Base-by-base conservation (phyloP, 2,329 filamentous ascomycete genomes). In the Paecilomyces formosus region DNA sequence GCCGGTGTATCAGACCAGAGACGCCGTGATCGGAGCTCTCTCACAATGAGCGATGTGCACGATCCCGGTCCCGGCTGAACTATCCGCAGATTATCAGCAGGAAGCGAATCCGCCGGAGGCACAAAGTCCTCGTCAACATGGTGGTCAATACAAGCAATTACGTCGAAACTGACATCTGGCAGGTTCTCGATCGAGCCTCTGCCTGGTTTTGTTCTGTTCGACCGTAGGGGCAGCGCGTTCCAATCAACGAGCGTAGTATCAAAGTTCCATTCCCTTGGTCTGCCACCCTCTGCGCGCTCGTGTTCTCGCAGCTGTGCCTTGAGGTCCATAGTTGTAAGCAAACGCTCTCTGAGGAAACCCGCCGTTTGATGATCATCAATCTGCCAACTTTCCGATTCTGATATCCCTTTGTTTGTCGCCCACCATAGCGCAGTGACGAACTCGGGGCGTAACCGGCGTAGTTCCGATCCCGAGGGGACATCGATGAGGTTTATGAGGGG, bases 121-220 rank as follows among this genome's bases (percentile, higher is more conserved):
- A 86, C 76, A 57, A 76, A 79, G 13, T 72, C 61, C 65, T 88
- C 85, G 57, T 87, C 83, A 3, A 81, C 78, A 63, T 87, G 85
- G 65, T 88, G 85, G 65, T 88, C 85, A 57, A 88, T 82, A 53
- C 81, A 81, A 3, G 81, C 83, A 2, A 76, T 66, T 2, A 85
- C 77, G 15, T 73, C 72, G 55, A 77, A 71, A 1, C 66, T 63
- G 2, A 71, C 65, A 3, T 71, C 64, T 53, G 81, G 80, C 15
- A 82, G 70, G 0, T 73, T 70, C 28, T 78, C 77, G 1, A 86
- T 67, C 7, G 70, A 70, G 1, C 82, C 82, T 54, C 76, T 75
- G 5, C 68, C 69, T 13, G 79, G 67, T 0, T 73, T 73, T 50
- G 79, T 80, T 65, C n/a, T n/a, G 1, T 82, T 80, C 79, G 51